Evolutionary conservation across 2,329 filamentous ascomycete species (phyloP), one percentile per base, ranked within the genome.

Genomic region (Chaetomium strumarium): DNA sequence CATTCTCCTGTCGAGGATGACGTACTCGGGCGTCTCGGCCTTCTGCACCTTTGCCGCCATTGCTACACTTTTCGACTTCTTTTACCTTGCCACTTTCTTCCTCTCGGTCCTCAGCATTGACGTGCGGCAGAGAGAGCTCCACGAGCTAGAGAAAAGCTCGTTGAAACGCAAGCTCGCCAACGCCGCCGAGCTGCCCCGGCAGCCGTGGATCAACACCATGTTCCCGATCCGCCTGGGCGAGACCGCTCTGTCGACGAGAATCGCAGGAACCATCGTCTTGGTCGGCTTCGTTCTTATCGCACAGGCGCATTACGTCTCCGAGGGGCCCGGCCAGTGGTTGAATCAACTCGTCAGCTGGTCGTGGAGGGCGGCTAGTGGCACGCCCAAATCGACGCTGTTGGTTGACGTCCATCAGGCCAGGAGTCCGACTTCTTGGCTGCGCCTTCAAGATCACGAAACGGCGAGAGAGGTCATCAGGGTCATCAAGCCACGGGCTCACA

Each of bases 11-110:
- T 86, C 85, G 2, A 77, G 74, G 20, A 66, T 86, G 8, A 85
- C 88, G 1, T 83, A 83, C 5, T 79, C 85, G 0, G 85, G 85
- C 44, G 84, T 90, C 3, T 79, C 83, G 1, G 85, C 84, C 0
- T 90, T 91, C 61, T 91, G 88, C 68, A 79, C 79, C 1, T 92
- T 91, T 66, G 83, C 85, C 3, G 84, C 84, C 2, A 80, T 91
- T 47, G 88, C 87, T 1, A 80, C 89, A 13, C 69, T 86, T 0
- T 85, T 91, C 61, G 88, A 92, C 67, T 86, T 87, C 56, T 83
- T 90, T 62, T 90, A 87, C 62, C 75, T 90, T 19, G 78, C 88
- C 8, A 91, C 87, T 0, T 91, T 90, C 69, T 91, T 92, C 63
- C 74, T 90, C 3, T 82, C 87, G 1, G 86, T 92, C 12, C 72